Percentiles rank a stretch among this genome's conserved stretches.
phyloP scores from a whole-genome alignment of 805 yeast genomes.

The Grigorovia transvaalensis region DNA sequence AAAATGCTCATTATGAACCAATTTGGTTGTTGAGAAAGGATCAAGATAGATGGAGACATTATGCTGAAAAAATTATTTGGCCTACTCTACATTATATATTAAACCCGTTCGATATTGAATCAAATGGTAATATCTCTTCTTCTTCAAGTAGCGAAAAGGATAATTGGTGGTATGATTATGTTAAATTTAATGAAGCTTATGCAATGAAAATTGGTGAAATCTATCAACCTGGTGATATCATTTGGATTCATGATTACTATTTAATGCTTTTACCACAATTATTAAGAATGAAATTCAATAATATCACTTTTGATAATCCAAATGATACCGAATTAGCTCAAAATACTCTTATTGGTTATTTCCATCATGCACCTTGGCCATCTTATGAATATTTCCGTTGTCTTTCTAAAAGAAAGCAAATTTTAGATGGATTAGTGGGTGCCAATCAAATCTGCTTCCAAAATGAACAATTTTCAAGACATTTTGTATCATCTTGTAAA shows the following conservation, averaged over 20 bases:
- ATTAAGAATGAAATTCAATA: slow-evolving; percentile 53
- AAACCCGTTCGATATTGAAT: slow-evolving; percentile 42
- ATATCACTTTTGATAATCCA: not conserved
- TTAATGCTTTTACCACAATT: slow-evolving; percentile 72
- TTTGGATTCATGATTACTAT: slow-evolving; percentile 90
- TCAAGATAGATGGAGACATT: slow-evolving; percentile 76
- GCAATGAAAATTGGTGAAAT: slow-evolving; percentile 64
- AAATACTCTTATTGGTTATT: slow-evolving; percentile 65
- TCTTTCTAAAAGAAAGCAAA: slow-evolving; percentile 67
- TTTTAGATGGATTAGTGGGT: slow-evolving; percentile 87
- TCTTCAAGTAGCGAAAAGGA: slow-evolving; percentile 34
- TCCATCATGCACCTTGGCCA: slow-evolving; percentile 88
- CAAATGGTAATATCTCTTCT: slow-evolving; percentile 26
- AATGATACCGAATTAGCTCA: not conserved
- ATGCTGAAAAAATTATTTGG: slow-evolving; percentile 88
- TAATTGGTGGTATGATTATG: slow-evolving; percentile 82
- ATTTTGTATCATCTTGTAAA: slow-evolving; percentile 82
- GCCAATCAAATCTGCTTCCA: slow-evolving; percentile 83
- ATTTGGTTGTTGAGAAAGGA: slow-evolving; percentile 78
- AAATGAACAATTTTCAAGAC: slow-evolving; percentile 75
- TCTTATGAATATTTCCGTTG: slow-evolving; percentile 89
- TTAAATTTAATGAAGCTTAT: slow-evolving; percentile 81
- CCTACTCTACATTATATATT: slow-evolving; percentile 91
- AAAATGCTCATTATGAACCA: slow-evolving; percentile 37
- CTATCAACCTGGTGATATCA: slow-evolving; percentile 80